Evolutionary conservation across 2,329 filamentous ascomycete species (phyloP), one percentile per base, ranked within the genome.

Genomic region (Fusarium sp.): DNA sequence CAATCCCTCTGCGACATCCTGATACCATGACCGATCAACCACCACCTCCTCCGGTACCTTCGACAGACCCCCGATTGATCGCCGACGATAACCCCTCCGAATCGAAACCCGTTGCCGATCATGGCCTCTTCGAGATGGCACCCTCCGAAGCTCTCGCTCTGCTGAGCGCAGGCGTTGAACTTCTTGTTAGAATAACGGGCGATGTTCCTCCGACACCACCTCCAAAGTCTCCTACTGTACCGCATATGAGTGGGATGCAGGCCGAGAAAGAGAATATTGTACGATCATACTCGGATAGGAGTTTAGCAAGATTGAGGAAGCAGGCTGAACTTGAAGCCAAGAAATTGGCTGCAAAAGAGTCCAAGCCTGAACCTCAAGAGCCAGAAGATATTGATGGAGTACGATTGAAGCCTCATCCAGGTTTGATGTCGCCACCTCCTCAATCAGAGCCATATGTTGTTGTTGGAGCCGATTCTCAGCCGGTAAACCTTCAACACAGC

Each of bases 151-250:
- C 94, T 7, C 86, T 98, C 75, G 92, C 91, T 75, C 83, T 97
- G 68, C 86, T 98, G n/a, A 90, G 90, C 71, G 85, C 88, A 41
- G 88, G 88, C 61, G 83, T 94, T 64, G 91, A 94, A 74, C 85
- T 88, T 6, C 85, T 96, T 54, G 90, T 93, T 28, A 86, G 87
- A 68, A 84, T 90, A 62, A 93, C 91, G 3, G 92, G 92, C 76
- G 93, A 97, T 75, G 85, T 96, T 14, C 93, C 92, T 23, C 92
- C 91, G 18, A 96, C 91, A n/a, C 92, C 91, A 58, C 91, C 92
- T 7, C 86, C 90, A 3, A 86, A 85, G 55, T 86, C 85, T 25
- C 88, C 88, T 0, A 86, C 85, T 4, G 86, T 89, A n/a, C 89
- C 91, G 23, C 89, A 89, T 76, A 88, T 90, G 87, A 84, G 83